phyloP scores from a whole-genome alignment of 73 alveolate genomes.

The Stentor roeselii region DNA sequence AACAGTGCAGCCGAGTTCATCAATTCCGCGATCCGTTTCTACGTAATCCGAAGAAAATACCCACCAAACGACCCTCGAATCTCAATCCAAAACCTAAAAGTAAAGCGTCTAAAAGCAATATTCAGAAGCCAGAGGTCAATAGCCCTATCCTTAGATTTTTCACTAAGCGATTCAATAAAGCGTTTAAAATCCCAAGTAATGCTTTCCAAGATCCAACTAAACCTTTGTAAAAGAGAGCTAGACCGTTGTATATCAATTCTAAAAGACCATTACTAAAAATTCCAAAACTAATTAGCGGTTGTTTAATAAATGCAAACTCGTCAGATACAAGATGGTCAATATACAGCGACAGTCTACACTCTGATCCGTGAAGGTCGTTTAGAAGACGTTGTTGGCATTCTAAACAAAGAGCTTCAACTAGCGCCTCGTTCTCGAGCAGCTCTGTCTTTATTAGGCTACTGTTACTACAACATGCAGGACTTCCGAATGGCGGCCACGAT shows the following conservation, averaged over 20 bases:
- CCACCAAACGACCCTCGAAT: no score
- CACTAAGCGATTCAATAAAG: no score
- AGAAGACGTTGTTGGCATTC: conserved; percentile 65
- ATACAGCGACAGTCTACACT: conserved; percentile 73
- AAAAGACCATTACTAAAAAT: no score
- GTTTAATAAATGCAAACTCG: conserved; percentile 23
- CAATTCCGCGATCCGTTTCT: background rate
- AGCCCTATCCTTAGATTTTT: no score
- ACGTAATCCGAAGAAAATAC: background rate
- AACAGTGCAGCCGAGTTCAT: background rate
- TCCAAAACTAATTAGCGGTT: background rate
- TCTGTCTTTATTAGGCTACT: conserved; percentile 88
- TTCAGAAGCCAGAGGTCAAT: no score
- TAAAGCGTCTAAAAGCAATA: no score
- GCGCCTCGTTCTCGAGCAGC: conserved; percentile 88
- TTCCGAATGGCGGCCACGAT: conserved; percentile 84
- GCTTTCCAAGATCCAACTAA: no score
- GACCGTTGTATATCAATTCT: no score
- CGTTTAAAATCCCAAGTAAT: no score
- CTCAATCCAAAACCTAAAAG: no score
- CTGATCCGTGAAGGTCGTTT: conserved; percentile 74
- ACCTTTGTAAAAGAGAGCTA: no score
- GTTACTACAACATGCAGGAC: conserved; percentile 89
- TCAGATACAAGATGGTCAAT: conserved; percentile 81
- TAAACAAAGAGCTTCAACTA: conserved; percentile 70